phyloP scores from a whole-genome alignment of 352 stramenopile genomes.

The Pythium periplocum region DNA sequence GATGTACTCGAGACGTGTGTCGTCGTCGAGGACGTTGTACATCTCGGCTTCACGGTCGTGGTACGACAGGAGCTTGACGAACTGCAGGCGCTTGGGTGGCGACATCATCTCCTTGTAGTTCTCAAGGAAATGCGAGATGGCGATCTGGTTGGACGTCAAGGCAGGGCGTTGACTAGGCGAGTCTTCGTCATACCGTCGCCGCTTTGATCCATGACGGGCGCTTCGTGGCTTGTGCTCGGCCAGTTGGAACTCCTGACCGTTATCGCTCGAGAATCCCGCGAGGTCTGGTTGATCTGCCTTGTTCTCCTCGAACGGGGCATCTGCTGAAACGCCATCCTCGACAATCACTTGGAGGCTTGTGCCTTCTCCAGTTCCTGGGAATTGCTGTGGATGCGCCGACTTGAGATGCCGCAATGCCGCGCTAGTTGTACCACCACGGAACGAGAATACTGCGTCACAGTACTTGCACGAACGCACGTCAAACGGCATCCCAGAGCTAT shows the following conservation, averaged over 20 bases:
- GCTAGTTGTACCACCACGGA: conserved; percentile 48
- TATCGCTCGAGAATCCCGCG: no score
- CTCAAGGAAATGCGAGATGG: conserved; percentile 36
- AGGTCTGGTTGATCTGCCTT: no score
- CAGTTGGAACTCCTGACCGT: no score
- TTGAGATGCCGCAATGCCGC: conserved; percentile 45
- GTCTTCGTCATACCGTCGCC: conserved; percentile 6
- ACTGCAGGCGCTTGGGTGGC: conserved; percentile 20
- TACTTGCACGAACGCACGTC: conserved; percentile 39
- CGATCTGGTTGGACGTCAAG: conserved; percentile 31
- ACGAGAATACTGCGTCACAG: conserved; percentile 42
- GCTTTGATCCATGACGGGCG: background rate
- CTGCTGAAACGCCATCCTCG: no score
- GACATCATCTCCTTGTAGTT: conserved; percentile 30
- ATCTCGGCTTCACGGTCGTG: conserved; percentile 47
- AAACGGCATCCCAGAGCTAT: conserved; percentile 25
- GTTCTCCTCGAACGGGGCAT: no score
- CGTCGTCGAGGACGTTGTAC: conserved; percentile 56
- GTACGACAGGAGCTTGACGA: conserved; percentile 41
- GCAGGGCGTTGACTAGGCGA: background rate
- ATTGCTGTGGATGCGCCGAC: conserved; percentile 23
- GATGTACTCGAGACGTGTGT: conserved; percentile 34
- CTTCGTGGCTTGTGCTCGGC: no score
- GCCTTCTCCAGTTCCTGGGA: background rate
- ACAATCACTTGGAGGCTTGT: no score